Conservation (phyloP, 2,329 filamentous ascomycete genomes). For the Xylariomycetidae sp. region DNA sequence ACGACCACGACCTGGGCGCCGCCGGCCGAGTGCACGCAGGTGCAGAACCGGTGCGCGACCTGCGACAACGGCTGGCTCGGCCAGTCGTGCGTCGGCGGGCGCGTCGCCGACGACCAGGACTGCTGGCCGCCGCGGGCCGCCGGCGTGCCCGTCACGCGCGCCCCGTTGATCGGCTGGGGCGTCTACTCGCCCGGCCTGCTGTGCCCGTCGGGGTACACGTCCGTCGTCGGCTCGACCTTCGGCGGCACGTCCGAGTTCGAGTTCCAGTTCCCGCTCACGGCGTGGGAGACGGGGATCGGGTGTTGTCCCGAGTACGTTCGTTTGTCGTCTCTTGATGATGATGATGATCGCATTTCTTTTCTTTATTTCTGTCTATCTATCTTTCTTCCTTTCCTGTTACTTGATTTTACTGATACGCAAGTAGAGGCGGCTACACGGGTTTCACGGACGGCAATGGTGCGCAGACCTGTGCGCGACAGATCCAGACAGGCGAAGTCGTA, state of each 20-base stretch:
- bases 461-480: too few relatives aligned
- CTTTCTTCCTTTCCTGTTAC: too few relatives aligned
- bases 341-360: too few relatives aligned
- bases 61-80: constrained; percentile 10
- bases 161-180: constrained; percentile 8
- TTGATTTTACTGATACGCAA: too few relatives aligned
- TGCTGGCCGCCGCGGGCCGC: constrained; percentile 12
- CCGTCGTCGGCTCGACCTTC: constrained; percentile 3
- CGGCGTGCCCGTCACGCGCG: constrained; percentile 4
- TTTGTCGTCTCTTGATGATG: too few relatives aligned
- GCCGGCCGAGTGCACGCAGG: constrained; percentile 9
- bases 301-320: constrained; percentile 12
- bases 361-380: too few relatives aligned
- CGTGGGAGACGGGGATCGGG: constrained; percentile 11
- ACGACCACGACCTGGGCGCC: constrained; percentile 22
- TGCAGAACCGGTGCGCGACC: constrained; percentile 3
- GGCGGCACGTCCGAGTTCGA: constrained; percentile 6
- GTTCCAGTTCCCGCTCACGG: constrained; percentile 9
- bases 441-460: too few relatives aligned
- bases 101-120: constrained; percentile 7
- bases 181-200: constrained; percentile 12
- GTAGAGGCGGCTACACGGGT: too few relatives aligned
- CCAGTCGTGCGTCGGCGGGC: constrained; percentile 7
- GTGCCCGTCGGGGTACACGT: constrained; percentile 12
- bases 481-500: too few relatives aligned